Base-by-base conservation (phyloP, 805 yeast species). In the Metschnikowia peoriensis region DNA sequence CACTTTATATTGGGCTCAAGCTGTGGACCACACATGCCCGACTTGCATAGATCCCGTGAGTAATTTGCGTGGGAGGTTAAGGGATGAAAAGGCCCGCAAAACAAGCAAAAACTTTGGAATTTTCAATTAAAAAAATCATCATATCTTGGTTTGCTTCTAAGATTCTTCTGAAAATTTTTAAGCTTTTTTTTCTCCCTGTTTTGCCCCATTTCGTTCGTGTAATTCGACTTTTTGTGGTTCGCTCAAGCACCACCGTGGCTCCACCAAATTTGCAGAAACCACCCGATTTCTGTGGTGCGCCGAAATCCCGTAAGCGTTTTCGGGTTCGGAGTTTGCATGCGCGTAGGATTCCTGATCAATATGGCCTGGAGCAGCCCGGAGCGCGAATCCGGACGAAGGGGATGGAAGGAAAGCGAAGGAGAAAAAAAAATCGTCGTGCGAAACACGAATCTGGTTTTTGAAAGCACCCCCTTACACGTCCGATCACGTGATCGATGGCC, bases 1-100 rank as follows among this genome's bases (percentile, higher is more conserved):
- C 48, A 44, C 52, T 57, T 57, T 57, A 57, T 57, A 57, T 44
- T 38, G 52, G 22, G 40, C 28, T 38, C 49, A 47, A 49, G 44
- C 47, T 44, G 61, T 60, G 63, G 63, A 58, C 63, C 61, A 58
- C 63, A 56, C 63, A 49, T 38, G 58, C 59, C 63, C 63, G 63
- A 37, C 53, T 47, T 55, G 57, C 58, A 52, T 51, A 22, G 22
- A 29, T 35, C 14, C 35, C n/a, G 35, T 41, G 44, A 41, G 35
- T 28, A 41, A 14, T 41, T 41, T 41, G 22, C 22, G 22, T 22
- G 22, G 22, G 22, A 22, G 22, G 22, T 22, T 22, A 22, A 4
- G 22, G 22, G 22, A 22, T 22, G 4, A 22, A 22, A 22, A 22
- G 22, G 22, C 22, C 22, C 22, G 22, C 22, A 22, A 22, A 22